Evolutionary conservation across 2,329 filamentous ascomycete genomes (phyloP).

Genomic region (Xylariaceae sp.): DNA sequence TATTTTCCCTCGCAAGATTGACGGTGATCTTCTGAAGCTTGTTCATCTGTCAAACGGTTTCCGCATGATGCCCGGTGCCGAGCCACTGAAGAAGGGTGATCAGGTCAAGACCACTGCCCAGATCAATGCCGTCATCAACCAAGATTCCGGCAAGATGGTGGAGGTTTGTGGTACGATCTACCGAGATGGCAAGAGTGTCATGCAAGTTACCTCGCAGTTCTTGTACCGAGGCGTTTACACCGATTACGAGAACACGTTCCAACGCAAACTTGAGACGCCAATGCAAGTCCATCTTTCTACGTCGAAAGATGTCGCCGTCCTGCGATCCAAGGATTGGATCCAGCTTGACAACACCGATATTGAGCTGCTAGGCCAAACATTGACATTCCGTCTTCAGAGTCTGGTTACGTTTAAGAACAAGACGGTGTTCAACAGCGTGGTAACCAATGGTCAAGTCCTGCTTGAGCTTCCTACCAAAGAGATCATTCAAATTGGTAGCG

Average conservation of each 20-base stretch:
- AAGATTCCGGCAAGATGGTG: constrained; percentile 98
- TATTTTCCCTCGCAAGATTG: constrained; percentile 94
- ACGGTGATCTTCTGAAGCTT: constrained; percentile 91
- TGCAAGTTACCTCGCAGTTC: constrained; percentile 99
- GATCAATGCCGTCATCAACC: constrained; percentile 96
- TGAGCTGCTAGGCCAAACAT: constrained; percentile 84
- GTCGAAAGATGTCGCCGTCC: constrained; percentile 84
- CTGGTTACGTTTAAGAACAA: constrained; percentile 93
- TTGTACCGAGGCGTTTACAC: constrained; percentile 88
- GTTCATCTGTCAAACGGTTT: constrained; percentile 97
- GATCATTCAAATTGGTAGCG: constrained; percentile 92
- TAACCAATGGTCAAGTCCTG: constrained; percentile 87
- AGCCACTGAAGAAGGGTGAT: constrained; percentile 93
- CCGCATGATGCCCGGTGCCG: constrained; percentile 94
- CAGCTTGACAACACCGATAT: constrained; percentile 71
- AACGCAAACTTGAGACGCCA: constrained; percentile 91
- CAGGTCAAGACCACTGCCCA: constrained; percentile 87
- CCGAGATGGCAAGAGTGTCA: constrained; percentile 76
- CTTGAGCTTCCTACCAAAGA: constrained; percentile 96
- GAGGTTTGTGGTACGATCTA: constrained; percentile 97
- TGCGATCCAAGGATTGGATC: constrained; percentile 98
- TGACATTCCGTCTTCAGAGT: constrained; percentile 93
- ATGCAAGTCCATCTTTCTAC: constrained; percentile 87
- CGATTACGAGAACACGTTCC: constrained; percentile 97
- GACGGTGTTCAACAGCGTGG: constrained; percentile 82